A percentile compares a stretch with the other conserved stretches of the same genome.
Evolutionary conservation across 179 eudicot species (phyloP).

Genomic region (Beta corolliflora): DNA sequence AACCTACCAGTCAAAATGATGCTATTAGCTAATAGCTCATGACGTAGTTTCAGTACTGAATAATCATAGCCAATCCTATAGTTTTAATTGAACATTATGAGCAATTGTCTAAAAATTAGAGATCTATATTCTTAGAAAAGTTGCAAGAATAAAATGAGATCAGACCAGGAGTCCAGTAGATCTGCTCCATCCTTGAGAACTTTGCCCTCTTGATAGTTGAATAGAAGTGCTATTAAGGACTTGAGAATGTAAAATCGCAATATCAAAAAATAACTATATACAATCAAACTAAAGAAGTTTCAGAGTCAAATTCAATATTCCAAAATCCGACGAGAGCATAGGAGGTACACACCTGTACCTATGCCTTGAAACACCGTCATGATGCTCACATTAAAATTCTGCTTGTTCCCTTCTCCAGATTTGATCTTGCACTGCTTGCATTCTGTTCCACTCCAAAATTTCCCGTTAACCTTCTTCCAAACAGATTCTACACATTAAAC

Average conservation of each 20-base stretch:
- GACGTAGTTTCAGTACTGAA: too few species aligned
- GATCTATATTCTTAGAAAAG: neutral
- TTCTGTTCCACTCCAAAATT: slow-evolving; percentile 71
- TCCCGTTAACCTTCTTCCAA: slow-evolving; percentile 78
- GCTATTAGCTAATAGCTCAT: neutral
- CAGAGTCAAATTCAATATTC: slow-evolving; percentile 96
- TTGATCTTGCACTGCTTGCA: slow-evolving; percentile 87
- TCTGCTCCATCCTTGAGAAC: neutral
- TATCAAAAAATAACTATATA: neutral
- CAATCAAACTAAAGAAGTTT: slow-evolving; percentile 40
- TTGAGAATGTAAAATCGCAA: neutral
- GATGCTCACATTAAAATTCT: slow-evolving; percentile 83
- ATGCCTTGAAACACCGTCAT: slow-evolving; percentile 88
- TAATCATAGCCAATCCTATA: too few species aligned
- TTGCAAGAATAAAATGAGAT: neutral
- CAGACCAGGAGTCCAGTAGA: neutral
- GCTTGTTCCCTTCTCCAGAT: slow-evolving; percentile 44
- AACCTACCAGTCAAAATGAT: neutral
- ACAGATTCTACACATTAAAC: slow-evolving; percentile 79
- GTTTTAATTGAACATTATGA: too few species aligned
- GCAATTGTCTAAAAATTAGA: neutral
- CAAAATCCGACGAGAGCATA: slow-evolving; percentile 90
- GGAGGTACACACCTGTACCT: slow-evolving; percentile 81
- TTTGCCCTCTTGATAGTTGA: neutral
- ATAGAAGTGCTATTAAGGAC: neutral